phyloP scores from a whole-genome alignment of 139 green algal species.

The Mychonastes homosphaera region DNA sequence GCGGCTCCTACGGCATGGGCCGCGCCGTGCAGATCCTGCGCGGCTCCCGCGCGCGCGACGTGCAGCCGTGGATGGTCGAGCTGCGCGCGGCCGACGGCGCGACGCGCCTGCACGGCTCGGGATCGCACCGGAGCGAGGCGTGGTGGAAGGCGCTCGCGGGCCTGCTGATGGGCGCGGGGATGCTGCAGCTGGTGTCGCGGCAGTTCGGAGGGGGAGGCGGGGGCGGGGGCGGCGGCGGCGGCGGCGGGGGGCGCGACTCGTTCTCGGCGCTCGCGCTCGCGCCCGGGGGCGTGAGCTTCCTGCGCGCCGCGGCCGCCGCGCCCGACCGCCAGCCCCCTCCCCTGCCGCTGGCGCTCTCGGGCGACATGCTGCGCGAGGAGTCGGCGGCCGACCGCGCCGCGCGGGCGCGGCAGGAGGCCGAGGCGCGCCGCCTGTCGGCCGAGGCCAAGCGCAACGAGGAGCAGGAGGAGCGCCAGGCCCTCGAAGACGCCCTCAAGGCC shows the following conservation, averaged over 20 bases:
- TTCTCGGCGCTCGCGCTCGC: neutral
- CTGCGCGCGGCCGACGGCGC: conserved; percentile 9
- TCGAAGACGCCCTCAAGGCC: neutral
- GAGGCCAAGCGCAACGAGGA: neutral
- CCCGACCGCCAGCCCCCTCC: neutral
- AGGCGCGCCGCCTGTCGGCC: conserved; percentile 18
- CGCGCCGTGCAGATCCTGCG: conserved; percentile 18
- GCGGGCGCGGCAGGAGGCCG: neutral
- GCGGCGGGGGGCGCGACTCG: neutral
- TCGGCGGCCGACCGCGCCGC: neutral
- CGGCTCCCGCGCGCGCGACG: conserved; percentile 18
- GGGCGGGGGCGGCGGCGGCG: neutral
- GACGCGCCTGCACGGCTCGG: conserved; percentile 35
- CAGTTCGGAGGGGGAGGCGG: neutral
- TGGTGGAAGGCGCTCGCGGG: conserved; percentile 47
- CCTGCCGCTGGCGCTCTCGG: conserved; percentile 14
- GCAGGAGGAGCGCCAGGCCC: neutral
- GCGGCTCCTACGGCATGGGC: conserved; percentile 11
- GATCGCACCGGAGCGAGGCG: conserved; percentile 24
- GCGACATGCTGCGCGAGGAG: conserved; percentile 6
- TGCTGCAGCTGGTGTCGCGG: conserved; percentile 14
- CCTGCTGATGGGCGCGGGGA: conserved; percentile 23
- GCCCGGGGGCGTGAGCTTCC: neutral
- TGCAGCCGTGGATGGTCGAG: conserved; percentile 37
- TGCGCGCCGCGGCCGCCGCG: neutral